Evolutionary conservation across 495 filamentous ascomycete species (phyloP), one percentile per base, ranked within the genome.

Genomic region (Delitschia confertaspora): DNA sequence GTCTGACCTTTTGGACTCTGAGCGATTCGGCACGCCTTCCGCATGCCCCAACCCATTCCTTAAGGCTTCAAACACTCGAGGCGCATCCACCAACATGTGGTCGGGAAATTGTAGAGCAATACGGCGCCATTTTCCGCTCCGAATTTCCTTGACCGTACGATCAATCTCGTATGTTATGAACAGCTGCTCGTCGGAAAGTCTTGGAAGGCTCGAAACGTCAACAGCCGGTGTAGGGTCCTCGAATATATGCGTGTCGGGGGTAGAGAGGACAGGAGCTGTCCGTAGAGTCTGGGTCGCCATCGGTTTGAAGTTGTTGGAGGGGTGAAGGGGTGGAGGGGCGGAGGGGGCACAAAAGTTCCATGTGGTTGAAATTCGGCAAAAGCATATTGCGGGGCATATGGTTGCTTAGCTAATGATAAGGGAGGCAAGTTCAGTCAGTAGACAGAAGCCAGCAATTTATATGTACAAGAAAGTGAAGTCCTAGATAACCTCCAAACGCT

Each of bases 61-160:
- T 37, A 98, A 66, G 8, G 75, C 62, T 32, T 79, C 76, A 49
- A 82, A 87, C 1, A 96, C 85, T 45, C 80, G 69, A 8, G 86
- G 83, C 7, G 82, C 86, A 73, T 96, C 88, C 0, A 72, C 68
- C 20, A 99, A 66, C 81, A 96, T 87, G 9, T 76, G 70, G 66
- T 99, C 91, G 8, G 91, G 93, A 56, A 99, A 95, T 53, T 99
- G 91, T 1, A 99, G 69, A 6, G 86, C 91, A 34, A 96, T 77
- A 29, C 82, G 74, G 40, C 65, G 74, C 69, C 85, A 94, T 58
- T 69, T 72, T 36, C 78, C 78, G 34, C 73, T 60, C 20, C 68
- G 65, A 20, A 98, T 81, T 58, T 94, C 85, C 13, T 67, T 60
- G 36, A 88, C 71, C 0, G 91, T 95, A 40, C 82, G 74, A 46